These are phyloP conservation scores for Tolypocladium capitatum DNA, from an alignment of 2,329 filamentous ascomycete genomes.

Conservation along the genomic window DNA sequence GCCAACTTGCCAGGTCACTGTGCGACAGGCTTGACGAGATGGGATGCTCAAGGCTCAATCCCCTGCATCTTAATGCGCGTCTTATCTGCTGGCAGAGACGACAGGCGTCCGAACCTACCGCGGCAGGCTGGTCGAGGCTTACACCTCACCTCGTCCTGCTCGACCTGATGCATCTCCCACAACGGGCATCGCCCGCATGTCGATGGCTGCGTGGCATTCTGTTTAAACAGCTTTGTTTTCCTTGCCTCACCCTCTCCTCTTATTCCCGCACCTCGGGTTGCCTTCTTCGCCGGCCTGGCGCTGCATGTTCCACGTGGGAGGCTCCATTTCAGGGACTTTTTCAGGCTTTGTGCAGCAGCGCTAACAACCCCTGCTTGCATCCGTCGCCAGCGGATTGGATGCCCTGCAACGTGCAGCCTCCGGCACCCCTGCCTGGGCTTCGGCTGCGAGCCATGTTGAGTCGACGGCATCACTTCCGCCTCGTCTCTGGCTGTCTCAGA, in stretches of 20 bases:
- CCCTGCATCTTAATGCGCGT: not conserved
- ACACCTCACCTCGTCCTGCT: not conserved
- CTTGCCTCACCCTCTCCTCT: not conserved
- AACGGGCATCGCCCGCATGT: conserved; percentile 2
- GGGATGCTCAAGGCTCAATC: not conserved
- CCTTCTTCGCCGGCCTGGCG: not conserved
- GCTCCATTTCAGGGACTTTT: conserved; percentile 4
- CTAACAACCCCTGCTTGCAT: conserved; percentile 7
- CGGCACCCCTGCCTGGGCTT: not conserved
- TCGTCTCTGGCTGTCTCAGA: not conserved
- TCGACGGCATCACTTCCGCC: not conserved
- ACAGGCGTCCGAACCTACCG: not conserved
- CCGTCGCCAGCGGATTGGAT: not conserved
- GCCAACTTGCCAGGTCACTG: not conserved
- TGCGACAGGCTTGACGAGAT: not conserved
- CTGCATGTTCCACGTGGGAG: conserved; percentile 20
- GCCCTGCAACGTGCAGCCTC: not conserved
- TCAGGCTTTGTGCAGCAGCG: conserved; percentile 12
- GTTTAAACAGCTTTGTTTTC: not conserved
- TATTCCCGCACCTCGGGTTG: not conserved
- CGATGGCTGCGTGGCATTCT: not conserved
- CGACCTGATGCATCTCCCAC: not conserved
- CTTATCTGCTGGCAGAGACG: not conserved
- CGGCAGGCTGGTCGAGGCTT: not conserved
- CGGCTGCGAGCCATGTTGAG: not conserved